Evolutionary conservation across 2,329 filamentous ascomycete genomes (phyloP).

Genomic region (Neonectria hederae): DNA sequence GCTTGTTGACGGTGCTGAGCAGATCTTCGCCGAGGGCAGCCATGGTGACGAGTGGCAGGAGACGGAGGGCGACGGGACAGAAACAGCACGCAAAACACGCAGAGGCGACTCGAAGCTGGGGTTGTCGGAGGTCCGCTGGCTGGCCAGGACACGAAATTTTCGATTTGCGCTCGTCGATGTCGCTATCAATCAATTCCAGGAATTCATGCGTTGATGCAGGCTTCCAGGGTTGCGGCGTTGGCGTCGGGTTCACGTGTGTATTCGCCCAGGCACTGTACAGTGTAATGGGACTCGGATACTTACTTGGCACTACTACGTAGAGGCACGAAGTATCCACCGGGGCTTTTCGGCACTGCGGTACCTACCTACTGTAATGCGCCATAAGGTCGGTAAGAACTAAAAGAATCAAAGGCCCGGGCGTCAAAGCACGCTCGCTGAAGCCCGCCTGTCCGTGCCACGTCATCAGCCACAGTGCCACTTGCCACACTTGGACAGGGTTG

Average conservation of each 20-base stretch:
- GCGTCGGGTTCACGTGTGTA: conserved; percentile 41
- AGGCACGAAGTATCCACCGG: conserved; percentile 19
- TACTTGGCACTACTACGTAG: conserved; percentile 9
- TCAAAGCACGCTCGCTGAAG: not conserved
- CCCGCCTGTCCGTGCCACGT: conserved; percentile 28
- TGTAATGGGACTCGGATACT: not conserved
- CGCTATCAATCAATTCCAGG: conserved; percentile 40
- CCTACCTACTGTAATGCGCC: conserved; percentile 6
- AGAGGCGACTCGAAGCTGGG: conserved; percentile 22
- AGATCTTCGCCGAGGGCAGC: conserved; percentile 95
- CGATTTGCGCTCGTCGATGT: conserved; percentile 41
- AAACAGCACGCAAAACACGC: conserved; percentile 26
- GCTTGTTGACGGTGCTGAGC: conserved; percentile 94
- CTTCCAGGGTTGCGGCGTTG: conserved; percentile 29
- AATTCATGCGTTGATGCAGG: conserved; percentile 42
- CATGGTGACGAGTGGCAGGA: conserved; percentile 64
- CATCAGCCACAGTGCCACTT: conserved; percentile 35
- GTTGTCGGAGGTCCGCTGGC: conserved; percentile 35
- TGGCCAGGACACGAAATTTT: conserved; percentile 34
- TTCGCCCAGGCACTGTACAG: conserved; percentile 21
- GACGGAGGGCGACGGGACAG: conserved; percentile 16
- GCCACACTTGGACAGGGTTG: not conserved
- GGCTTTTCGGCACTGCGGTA: conserved; percentile 26
- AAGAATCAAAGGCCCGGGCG: not conserved
- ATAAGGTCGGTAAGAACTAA: not conserved